phyloP scores from a whole-genome alignment of 176 grass and related monocot genomes.

The Melocanna baccifera region DNA sequence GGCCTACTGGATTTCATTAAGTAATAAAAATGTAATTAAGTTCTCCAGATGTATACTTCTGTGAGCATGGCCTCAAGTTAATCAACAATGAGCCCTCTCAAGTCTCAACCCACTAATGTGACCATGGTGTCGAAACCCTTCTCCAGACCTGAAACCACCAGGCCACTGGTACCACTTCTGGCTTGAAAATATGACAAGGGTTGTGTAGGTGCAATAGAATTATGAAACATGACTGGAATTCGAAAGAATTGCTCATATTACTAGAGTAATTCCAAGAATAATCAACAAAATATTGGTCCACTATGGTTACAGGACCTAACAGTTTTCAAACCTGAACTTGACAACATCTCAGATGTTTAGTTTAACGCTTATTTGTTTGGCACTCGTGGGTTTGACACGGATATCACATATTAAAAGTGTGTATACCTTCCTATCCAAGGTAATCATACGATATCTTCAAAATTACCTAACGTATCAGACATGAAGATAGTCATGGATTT shows the following conservation, averaged over 20 bases:
- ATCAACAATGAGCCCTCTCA: neutral
- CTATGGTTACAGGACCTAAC: slow-evolving; percentile 15
- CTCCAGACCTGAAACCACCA: neutral
- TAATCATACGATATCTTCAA: neutral
- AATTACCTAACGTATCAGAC: neutral
- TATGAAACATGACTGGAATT: neutral
- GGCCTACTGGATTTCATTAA: slow-evolving; percentile 12
- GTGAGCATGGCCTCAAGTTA: neutral
- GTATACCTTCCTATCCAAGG: neutral
- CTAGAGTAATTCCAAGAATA: neutral
- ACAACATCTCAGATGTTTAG: slow-evolving; percentile 8
- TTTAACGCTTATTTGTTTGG: neutral
- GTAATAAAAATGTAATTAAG: neutral
- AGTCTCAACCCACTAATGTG: neutral
- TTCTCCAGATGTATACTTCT: slow-evolving; percentile 1
- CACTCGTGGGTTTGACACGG: neutral
- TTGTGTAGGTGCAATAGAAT: neutral
- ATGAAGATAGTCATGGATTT: slow-evolving; percentile 7
- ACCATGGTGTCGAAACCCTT: neutral
- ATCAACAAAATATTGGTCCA: neutral
- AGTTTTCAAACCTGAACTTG: slow-evolving; percentile 10
- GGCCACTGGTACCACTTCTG: neutral
- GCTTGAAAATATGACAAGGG: neutral
- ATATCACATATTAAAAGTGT: neutral
- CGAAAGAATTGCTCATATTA: neutral